Percentiles rank a stretch among this genome's conserved stretches.
These are phyloP conservation scores for Podaxis pistillaris DNA, from an alignment of 768 basidiomycete genomes.

Conservation along the genomic window DNA sequence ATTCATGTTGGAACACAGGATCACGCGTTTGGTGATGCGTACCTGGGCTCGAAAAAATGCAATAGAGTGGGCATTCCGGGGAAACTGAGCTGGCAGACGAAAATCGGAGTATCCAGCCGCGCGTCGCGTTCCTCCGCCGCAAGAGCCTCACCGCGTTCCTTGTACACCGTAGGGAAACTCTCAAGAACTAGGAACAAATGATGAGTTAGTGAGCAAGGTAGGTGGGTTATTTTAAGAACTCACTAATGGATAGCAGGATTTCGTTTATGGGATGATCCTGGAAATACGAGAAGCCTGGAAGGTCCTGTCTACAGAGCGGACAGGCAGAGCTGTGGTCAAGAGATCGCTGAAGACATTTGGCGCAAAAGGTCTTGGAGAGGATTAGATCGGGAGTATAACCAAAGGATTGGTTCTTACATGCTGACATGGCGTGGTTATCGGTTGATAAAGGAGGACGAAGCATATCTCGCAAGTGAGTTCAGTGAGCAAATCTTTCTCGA, in stretches of 20 bases:
- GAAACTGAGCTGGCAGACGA: slow-evolving; percentile 87
- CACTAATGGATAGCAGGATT: slow-evolving; percentile 67
- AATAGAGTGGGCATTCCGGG: slow-evolving; percentile 87
- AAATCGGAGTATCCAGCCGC: slow-evolving; percentile 86
- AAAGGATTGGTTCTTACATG: slow-evolving; percentile 57
- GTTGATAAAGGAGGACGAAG: slow-evolving; percentile 77
- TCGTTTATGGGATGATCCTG: slow-evolving; percentile 80
- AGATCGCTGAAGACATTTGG: slow-evolving; percentile 84
- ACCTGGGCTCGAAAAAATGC: slow-evolving; percentile 92
- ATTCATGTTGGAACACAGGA: slow-evolving; percentile 4
- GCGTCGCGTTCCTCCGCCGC: slow-evolving; percentile 76
- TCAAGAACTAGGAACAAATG: slow-evolving; percentile 50
- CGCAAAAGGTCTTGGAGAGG: slow-evolving; percentile 76
- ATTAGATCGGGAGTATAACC: slow-evolving; percentile 15
- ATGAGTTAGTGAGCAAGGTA: slow-evolving; percentile 5
- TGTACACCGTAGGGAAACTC: slow-evolving; percentile 64
- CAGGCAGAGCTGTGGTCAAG: slow-evolving; percentile 83
- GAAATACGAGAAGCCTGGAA: slow-evolving; percentile 77
- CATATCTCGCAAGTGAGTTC: slow-evolving; percentile 93
- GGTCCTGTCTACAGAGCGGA: slow-evolving; percentile 79
- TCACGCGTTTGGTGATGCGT: slow-evolving; percentile 4
- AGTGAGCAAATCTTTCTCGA: slow-evolving; percentile 60
- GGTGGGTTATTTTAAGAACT: slow-evolving; percentile 22
- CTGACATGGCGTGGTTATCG: slow-evolving; percentile 92
- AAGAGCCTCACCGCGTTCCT: slow-evolving; percentile 59